Evolutionary conservation across 2,329 filamentous ascomycete genomes (phyloP).

Genomic region (Shiraia sp.): DNA sequence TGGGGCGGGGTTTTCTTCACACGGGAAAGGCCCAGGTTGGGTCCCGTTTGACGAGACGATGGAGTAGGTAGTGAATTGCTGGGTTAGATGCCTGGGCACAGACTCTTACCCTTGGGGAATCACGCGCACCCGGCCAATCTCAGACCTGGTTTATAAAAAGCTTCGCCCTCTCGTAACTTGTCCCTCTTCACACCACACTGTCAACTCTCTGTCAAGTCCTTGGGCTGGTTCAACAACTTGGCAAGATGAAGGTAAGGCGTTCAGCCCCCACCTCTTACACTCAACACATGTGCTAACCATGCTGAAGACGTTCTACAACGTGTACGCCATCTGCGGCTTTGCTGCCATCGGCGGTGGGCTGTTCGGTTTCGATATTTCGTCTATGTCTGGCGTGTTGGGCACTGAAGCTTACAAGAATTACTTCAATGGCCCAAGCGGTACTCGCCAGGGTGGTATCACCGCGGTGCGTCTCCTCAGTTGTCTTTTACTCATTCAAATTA

Average conservation of each 20-base stretch:
- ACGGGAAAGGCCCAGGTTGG: too few relatives aligned
- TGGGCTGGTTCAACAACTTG: constrained; percentile 14
- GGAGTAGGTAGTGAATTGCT: constrained; percentile 14
- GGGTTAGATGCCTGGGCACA: constrained; percentile 12
- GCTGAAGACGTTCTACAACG: constrained; percentile 52
- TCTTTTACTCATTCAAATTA: not conserved
- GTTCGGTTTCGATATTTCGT: constrained; percentile 47
- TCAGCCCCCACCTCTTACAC: too few relatives aligned
- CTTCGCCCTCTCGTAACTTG: too few relatives aligned
- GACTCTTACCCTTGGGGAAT: constrained; percentile 13
- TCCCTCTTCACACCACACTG: constrained; percentile 2
- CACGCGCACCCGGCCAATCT: constrained; percentile 17
- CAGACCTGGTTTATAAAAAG: constrained; percentile 15
- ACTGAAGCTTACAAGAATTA: constrained; percentile 45
- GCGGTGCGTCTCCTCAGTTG: constrained; percentile 11
- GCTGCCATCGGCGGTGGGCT: constrained; percentile 59
- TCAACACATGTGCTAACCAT: too few relatives aligned
- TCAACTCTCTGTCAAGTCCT: constrained; percentile 5
- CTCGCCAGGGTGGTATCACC: constrained; percentile 50
- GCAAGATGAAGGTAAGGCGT: too few relatives aligned
- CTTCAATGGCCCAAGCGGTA: constrained; percentile 40
- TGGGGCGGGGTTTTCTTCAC: too few relatives aligned
- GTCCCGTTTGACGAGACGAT: not conserved
- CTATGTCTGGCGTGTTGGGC: constrained; percentile 45
- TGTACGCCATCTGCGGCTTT: constrained; percentile 62